Conservation (phyloP, 768 basidiomycete species). For the Suillus cothurnatus region DNA sequence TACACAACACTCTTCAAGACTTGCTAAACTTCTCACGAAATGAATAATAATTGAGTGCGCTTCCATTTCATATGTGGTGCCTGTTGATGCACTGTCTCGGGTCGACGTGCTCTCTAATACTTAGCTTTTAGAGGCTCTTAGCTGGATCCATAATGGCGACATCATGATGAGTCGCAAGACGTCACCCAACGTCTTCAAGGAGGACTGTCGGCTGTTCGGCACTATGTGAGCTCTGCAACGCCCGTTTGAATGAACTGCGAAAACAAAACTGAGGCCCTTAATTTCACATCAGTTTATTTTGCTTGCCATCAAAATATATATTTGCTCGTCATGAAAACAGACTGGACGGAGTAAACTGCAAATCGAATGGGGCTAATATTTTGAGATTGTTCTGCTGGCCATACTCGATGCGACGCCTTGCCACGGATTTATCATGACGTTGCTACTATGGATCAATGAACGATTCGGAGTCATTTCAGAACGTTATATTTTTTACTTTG, state of each 20-base stretch:
- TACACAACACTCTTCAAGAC: slow-evolving; percentile 59
- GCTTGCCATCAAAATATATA: too few relatives aligned
- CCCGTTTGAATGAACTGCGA: too few relatives aligned
- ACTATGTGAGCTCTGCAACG: not conserved
- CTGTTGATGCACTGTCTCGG: not conserved
- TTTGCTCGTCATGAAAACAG: too few relatives aligned
- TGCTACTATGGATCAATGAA: not conserved
- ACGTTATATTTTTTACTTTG: too few relatives aligned
- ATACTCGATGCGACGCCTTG: not conserved
- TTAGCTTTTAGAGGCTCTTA: not conserved
- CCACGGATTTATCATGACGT: not conserved
- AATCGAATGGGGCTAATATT: not conserved
- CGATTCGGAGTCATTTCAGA: too few relatives aligned
- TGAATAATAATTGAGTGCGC: not conserved
- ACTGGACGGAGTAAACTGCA: too few relatives aligned
- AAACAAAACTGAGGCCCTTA: not conserved
- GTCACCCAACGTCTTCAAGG: not conserved
- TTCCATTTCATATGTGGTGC: not conserved
- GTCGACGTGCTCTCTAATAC: not conserved
- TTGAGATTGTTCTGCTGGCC: not conserved
- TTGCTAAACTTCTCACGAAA: not conserved
- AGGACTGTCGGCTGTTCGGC: not conserved
- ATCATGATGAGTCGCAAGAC: not conserved
- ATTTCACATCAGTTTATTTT: not conserved
- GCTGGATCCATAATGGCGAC: not conserved